Evolutionary conservation across 2,329 filamentous ascomycete genomes (phyloP).

Genomic region (Plenodomus tracheiphilus): DNA sequence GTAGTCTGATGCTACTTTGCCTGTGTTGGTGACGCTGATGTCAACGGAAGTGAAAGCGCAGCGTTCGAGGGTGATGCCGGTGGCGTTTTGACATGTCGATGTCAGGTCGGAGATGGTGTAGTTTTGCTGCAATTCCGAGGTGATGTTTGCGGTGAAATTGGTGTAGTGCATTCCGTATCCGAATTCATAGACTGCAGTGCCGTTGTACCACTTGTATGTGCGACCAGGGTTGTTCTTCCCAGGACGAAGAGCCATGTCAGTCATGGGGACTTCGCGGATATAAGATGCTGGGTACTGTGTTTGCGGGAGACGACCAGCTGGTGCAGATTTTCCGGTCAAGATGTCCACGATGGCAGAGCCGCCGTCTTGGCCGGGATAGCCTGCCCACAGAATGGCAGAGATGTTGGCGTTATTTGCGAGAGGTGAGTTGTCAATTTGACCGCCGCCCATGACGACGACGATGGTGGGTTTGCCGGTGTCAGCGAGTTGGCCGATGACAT

Average conservation of each 20-base stretch:
- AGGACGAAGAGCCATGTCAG: slow-evolving; percentile 60
- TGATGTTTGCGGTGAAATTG: slow-evolving; percentile 49
- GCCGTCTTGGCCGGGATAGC: slow-evolving; percentile 64
- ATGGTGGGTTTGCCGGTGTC: slow-evolving; percentile 54
- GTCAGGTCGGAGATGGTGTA: slow-evolving; percentile 21
- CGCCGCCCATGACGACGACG: slow-evolving; percentile 58
- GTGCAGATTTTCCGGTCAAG: slow-evolving; percentile 55
- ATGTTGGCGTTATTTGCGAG: slow-evolving; percentile 54
- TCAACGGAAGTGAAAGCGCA: slow-evolving; percentile 48
- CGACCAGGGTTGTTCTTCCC: slow-evolving; percentile 53
- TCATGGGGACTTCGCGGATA: slow-evolving; percentile 56
- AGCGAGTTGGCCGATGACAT: slow-evolving; percentile 55
- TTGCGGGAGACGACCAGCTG: slow-evolving; percentile 59
- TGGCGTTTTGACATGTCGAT: slow-evolving; percentile 40
- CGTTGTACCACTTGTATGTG: slow-evolving; percentile 64
- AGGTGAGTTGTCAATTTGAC: slow-evolving; percentile 57
- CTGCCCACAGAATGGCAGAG: slow-evolving; percentile 59
- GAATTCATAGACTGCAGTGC: slow-evolving; percentile 55
- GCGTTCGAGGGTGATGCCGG: slow-evolving; percentile 37
- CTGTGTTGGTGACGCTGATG: slow-evolving; percentile 54
- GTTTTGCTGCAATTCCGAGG: slow-evolving; percentile 9
- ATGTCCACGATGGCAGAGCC: slow-evolving; percentile 61
- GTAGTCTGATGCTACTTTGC: slow-evolving; percentile 55
- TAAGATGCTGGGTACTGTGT: slow-evolving; percentile 62
- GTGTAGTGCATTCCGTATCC: slow-evolving; percentile 64